Conservation (phyloP, 345 rosid species). For the Streptanthus diversifolius region DNA sequence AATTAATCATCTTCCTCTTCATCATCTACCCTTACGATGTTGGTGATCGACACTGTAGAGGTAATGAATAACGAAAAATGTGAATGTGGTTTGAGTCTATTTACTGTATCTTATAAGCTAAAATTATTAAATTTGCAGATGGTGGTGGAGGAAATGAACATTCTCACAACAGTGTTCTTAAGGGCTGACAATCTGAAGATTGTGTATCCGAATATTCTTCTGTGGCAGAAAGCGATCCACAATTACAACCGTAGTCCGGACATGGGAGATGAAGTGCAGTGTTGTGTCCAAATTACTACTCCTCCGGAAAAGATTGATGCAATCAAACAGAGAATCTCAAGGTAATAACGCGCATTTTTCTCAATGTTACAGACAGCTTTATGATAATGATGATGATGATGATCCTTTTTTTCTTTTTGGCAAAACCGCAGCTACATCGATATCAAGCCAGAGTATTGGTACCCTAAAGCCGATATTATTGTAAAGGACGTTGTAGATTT, state of each 20-base stretch:
- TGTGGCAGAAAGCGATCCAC: constrained; percentile 58
- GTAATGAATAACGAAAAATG: constrained; percentile 24
- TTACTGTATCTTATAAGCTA: not conserved
- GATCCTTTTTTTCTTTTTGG: not conserved
- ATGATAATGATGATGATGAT: not conserved
- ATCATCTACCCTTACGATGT: constrained; percentile 90
- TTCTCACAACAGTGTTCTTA: constrained; percentile 75
- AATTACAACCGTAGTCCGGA: constrained; percentile 88
- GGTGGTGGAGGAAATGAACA: constrained; percentile 96
- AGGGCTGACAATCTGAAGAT: constrained; percentile 75
- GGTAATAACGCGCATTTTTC: constrained; percentile 31
- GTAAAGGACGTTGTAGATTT: constrained; percentile 49
- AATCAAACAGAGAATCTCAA: constrained; percentile 58
- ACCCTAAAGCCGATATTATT: constrained; percentile 45
- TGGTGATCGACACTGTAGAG: constrained; percentile 75
- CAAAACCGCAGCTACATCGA: constrained; percentile 47
- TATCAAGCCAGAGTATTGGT: constrained; percentile 74
- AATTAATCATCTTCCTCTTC: constrained; percentile 83
- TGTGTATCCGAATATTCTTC: constrained; percentile 58
- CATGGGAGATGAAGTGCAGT: constrained; percentile 69
- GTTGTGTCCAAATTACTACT: constrained; percentile 62
- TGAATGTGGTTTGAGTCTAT: not conserved
- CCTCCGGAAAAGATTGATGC: constrained; percentile 57
- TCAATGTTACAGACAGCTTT: not conserved
- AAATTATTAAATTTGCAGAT: constrained; percentile 29